These are phyloP conservation scores for Thielaviopsis ethacetica DNA, from an alignment of 2,329 filamentous ascomycete genomes.

Conservation along the genomic window DNA sequence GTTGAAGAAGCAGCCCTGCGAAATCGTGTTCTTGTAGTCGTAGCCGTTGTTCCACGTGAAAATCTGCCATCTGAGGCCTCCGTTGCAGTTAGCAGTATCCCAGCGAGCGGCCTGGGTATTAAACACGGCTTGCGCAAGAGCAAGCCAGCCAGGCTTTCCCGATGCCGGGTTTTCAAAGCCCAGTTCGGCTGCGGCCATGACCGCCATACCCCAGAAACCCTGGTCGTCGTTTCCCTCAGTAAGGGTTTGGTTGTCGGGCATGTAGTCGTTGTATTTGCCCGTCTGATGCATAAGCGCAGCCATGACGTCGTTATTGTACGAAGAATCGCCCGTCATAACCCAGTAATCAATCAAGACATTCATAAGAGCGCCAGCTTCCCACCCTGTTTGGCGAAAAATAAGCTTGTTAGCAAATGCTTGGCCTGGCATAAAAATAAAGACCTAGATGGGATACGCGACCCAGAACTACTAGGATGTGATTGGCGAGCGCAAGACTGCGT, in stretches of 20 bases:
- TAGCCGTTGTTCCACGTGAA: slow-evolving; percentile 70
- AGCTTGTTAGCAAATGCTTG: slow-evolving; percentile 9
- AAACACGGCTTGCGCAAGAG: slow-evolving; percentile 64
- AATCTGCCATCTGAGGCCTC: slow-evolving; percentile 73
- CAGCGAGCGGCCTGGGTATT: slow-evolving; percentile 61
- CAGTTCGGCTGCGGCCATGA: slow-evolving; percentile 54
- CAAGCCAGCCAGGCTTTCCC: slow-evolving; percentile 48
- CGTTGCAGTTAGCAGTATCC: slow-evolving; percentile 52
- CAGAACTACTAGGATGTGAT: too few relatives aligned
- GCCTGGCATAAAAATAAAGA: not conserved
- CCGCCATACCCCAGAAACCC: slow-evolving; percentile 56
- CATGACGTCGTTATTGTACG: slow-evolving; percentile 51
- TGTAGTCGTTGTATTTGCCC: slow-evolving; percentile 57
- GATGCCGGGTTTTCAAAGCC: slow-evolving; percentile 44
- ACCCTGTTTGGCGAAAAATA: slow-evolving; percentile 34
- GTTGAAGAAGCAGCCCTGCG: slow-evolving; percentile 46
- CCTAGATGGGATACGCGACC: too few relatives aligned
- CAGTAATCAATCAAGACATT: slow-evolving; percentile 65
- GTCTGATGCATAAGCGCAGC: slow-evolving; percentile 60
- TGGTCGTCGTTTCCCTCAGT: slow-evolving; percentile 62
- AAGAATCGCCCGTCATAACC: slow-evolving; percentile 60
- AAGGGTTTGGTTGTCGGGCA: slow-evolving; percentile 55
- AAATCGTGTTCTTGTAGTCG: slow-evolving; percentile 57
- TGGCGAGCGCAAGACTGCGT: too few relatives aligned
- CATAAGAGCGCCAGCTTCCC: slow-evolving; percentile 60